These are phyloP conservation scores for Zelonia costaricensis DNA, from an alignment of 208 protist species.

Conservation along the genomic window DNA sequence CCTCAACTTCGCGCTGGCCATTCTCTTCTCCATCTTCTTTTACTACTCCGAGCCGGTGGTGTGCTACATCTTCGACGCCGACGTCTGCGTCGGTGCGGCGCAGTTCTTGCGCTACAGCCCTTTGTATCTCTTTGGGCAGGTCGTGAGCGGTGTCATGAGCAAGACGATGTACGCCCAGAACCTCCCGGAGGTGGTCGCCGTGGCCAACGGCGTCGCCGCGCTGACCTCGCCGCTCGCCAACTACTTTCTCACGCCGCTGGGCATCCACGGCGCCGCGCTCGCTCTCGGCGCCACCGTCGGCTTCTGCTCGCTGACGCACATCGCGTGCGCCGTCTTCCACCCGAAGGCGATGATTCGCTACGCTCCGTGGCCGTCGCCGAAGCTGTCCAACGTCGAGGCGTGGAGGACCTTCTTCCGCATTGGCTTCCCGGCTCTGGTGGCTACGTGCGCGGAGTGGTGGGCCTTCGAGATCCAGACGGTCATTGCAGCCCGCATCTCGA, in stretches of 20 bases:
- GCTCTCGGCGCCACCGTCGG: constrained; percentile 37
- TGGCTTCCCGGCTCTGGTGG: constrained; percentile 54
- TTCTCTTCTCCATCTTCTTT: constrained; percentile 61
- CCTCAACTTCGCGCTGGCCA: constrained; percentile 38
- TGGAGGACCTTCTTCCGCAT: constrained; percentile 56
- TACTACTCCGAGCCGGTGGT: constrained; percentile 38
- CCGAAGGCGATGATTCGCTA: constrained; percentile 48
- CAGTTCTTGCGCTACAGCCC: constrained; percentile 54
- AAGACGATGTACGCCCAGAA: constrained; percentile 74
- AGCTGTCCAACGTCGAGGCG: constrained; percentile 33
- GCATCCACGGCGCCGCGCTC: constrained; percentile 54
- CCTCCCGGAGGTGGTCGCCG: constrained; percentile 44
- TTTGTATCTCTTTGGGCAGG: constrained; percentile 57
- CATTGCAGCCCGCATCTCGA: constrained; percentile 46
- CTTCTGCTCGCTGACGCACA: constrained; percentile 37
- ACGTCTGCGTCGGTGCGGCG: constrained; percentile 39
- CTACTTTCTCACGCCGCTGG: constrained; percentile 58
- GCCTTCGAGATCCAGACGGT: constrained; percentile 70
- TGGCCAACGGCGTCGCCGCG: constrained; percentile 50
- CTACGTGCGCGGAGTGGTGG: constrained; percentile 79
- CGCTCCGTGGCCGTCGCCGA: constrained; percentile 59
- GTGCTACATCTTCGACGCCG: constrained; percentile 39
- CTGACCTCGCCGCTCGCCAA: constrained; percentile 49
- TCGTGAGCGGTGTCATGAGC: constrained; percentile 57
- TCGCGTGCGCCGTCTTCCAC: constrained; percentile 49